A percentile compares a stretch with the other conserved stretches of the same genome.
Conservation (phyloP, 208 protist species). For the Zelonia costaricensis region DNA sequence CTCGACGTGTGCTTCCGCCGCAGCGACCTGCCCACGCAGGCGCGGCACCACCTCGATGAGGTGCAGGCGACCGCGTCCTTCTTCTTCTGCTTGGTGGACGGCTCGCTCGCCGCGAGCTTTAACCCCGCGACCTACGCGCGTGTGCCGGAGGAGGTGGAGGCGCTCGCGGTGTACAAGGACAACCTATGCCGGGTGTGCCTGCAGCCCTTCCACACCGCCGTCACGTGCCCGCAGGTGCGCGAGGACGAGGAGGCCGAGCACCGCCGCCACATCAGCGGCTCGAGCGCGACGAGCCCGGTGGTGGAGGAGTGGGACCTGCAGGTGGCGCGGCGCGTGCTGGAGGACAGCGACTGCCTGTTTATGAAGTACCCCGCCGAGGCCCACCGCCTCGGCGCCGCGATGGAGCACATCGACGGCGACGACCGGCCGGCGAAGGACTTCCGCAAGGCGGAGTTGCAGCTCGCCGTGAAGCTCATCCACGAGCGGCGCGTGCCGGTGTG, state of each 20-base stretch:
- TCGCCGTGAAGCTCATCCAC: conserved; percentile 74
- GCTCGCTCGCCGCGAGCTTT: conserved; percentile 60
- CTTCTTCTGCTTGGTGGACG: conserved; percentile 87
- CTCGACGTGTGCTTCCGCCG: conserved; percentile 75
- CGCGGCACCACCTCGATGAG: conserved; percentile 48
- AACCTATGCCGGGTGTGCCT: conserved; percentile 74
- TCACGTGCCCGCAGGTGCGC: conserved; percentile 43
- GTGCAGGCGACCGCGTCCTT: conserved; percentile 72
- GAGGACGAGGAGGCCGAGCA: conserved; percentile 25
- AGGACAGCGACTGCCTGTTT: conserved; percentile 59
- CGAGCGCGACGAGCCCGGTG: conserved; percentile 15
- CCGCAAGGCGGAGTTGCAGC: conserved; percentile 74
- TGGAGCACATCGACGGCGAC: conserved; percentile 70
- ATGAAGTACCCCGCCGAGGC: conserved; percentile 52
- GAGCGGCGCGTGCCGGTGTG: conserved; percentile 67
- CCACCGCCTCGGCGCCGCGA: conserved; percentile 45
- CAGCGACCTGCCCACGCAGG: conserved; percentile 29
- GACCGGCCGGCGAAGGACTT: conserved; percentile 81
- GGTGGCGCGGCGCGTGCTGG: conserved; percentile 70
- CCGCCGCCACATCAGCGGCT: conserved; percentile 26
- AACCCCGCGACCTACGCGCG: conserved; percentile 75
- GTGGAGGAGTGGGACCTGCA: conserved; percentile 79
- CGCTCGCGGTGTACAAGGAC: conserved; percentile 65
- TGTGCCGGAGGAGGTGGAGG: conserved; percentile 71
- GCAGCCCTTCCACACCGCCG: conserved; percentile 71